These are phyloP conservation scores for Aspergillus coremiiformis DNA, from an alignment of 495 filamentous ascomycete genomes.

Conservation along the genomic window DNA sequence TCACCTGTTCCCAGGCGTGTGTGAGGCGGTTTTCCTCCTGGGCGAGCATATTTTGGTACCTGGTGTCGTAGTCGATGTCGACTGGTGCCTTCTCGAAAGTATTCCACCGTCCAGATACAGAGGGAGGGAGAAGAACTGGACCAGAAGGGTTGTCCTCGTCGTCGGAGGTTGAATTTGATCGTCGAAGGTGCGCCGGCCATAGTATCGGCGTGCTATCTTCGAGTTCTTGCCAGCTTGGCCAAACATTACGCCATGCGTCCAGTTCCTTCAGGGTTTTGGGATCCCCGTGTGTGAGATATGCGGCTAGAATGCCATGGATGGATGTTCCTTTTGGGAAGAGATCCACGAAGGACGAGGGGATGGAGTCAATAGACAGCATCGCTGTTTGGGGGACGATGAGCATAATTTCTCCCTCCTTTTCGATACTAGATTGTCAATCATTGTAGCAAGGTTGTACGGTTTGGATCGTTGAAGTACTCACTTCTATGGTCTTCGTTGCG, in stretches of 20 bases:
- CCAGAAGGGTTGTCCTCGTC: not conserved
- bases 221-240: constrained; percentile 51
- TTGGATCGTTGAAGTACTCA: constrained; percentile 22
- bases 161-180: constrained; percentile 10
- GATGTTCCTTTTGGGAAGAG: constrained; percentile 42
- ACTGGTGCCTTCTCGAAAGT: constrained; percentile 7
- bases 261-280: constrained; percentile 11
- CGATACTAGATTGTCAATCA: not conserved
- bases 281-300: constrained; percentile 47
- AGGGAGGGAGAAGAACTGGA: constrained; percentile 21
- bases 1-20: constrained; percentile 47
- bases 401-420: constrained; percentile 30
- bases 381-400: constrained; percentile 54
- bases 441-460: not conserved
- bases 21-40: constrained; percentile 55
- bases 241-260: constrained; percentile 53
- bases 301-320: constrained; percentile 58
- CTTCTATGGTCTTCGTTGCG: constrained; percentile 52
- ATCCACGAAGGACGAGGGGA: constrained; percentile 37
- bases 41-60: constrained; percentile 41
- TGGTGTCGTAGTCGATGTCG: constrained; percentile 15
- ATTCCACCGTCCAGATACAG: constrained; percentile 25
- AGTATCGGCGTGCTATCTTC: constrained; percentile 52
- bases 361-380: constrained; percentile 52
- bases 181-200: constrained; percentile 42